A percentile compares a stretch with the other conserved stretches of the same genome.
Evolutionary conservation across 1,284 basidiomycete species (phyloP).

Genomic region (Boletus mariae): DNA sequence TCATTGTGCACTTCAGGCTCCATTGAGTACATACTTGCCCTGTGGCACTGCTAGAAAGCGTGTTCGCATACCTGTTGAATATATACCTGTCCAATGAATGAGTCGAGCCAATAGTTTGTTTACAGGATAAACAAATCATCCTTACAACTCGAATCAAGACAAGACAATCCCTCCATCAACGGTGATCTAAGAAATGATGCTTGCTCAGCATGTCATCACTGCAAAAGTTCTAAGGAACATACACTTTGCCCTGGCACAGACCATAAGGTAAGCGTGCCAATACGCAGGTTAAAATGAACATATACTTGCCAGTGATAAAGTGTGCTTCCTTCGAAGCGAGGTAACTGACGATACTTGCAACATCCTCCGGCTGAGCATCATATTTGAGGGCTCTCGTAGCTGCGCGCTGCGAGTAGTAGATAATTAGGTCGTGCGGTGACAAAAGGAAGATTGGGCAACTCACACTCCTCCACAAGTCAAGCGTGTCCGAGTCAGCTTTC

Average conservation of each 20-base stretch:
- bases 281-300: neutral
- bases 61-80: too few species aligned
- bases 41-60: too few species aligned
- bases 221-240: conserved; percentile 2
- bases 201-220: neutral
- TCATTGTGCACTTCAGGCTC: too few species aligned
- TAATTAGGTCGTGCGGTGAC: too few species aligned
- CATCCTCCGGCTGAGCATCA: conserved; percentile 22
- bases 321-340: conserved; percentile 26
- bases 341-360: conserved; percentile 25
- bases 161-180: neutral
- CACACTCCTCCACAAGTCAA: neutral
- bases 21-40: too few species aligned
- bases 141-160: neutral
- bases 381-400: conserved; percentile 8
- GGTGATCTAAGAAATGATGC: neutral
- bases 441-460: too few species aligned
- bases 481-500: neutral
- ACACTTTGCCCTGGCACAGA: conserved; percentile 21
- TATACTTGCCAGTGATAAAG: conserved; percentile 23
- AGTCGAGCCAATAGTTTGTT: neutral
- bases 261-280: neutral
- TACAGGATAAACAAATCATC: neutral
- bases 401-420: neutral
- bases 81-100: neutral